A percentile compares a stretch with the other conserved stretches of the same genome.
These are phyloP conservation scores for Syncephalis plumigaleata DNA, from an alignment of 371 early-diverging fungal genomes.

Conservation along the genomic window DNA sequence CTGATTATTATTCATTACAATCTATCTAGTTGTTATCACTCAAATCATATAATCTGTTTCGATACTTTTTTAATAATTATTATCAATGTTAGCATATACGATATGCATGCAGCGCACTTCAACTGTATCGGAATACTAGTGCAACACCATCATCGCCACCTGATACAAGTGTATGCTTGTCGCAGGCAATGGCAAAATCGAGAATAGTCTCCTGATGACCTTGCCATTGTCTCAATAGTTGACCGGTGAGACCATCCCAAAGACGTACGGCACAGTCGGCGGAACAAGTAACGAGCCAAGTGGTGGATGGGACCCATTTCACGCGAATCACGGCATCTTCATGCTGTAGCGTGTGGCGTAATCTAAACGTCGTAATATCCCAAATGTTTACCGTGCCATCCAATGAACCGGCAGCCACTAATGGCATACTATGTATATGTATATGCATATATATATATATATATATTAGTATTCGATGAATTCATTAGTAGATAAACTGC, in stretches of 20 bases:
- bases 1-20: too few species aligned
- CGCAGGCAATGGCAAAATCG: slow-evolving; percentile 58
- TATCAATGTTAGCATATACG: too few species aligned
- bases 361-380: slow-evolving; percentile 61
- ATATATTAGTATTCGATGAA: too few species aligned
- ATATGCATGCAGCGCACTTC: too few species aligned
- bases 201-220: slow-evolving; percentile 84
- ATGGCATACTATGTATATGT: slow-evolving; percentile 23
- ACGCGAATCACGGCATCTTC: slow-evolving; percentile 54
- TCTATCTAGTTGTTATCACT: too few species aligned
- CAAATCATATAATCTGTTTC: too few species aligned
- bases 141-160: slow-evolving; percentile 66
- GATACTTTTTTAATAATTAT: too few species aligned
- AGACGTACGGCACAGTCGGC: slow-evolving; percentile 56
- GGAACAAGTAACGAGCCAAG: slow-evolving; percentile 48
- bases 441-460: too few species aligned
- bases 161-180: slow-evolving; percentile 52
- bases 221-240: slow-evolving; percentile 40
- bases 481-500: too few species aligned
- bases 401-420: slow-evolving; percentile 71
- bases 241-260: slow-evolving; percentile 78
- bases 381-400: slow-evolving; percentile 77
- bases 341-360: slow-evolving; percentile 48
- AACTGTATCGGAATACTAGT: slow-evolving; percentile 24
- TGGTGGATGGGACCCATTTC: slow-evolving; percentile 35